These are phyloP conservation scores for Wallacemonas sp. DNA, from an alignment of 208 protist species.

Conservation along the genomic window DNA sequence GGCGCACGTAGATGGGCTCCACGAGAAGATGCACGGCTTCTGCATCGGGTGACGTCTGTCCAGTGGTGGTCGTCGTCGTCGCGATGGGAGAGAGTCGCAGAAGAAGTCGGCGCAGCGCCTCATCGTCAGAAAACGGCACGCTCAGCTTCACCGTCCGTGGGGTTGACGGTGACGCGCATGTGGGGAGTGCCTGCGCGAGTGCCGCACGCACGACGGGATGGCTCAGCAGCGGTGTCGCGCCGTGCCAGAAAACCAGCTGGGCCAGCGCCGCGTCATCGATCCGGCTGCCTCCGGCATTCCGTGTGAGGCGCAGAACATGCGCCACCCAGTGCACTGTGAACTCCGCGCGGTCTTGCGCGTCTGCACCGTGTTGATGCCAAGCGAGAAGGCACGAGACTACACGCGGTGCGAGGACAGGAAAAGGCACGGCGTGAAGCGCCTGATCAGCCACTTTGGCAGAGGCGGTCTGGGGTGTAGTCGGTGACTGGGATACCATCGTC, in stretches of 20 bases:
- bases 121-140: constrained; percentile 46
- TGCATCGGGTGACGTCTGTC: no score
- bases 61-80: no score
- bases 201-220: constrained; percentile 32
- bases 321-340: constrained; percentile 3
- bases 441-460: constrained; percentile 30
- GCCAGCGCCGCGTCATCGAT: constrained; percentile 14
- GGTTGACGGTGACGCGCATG: not conserved
- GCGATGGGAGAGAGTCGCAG: constrained; percentile 38
- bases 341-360: not conserved
- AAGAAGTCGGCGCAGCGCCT: constrained; percentile 51
- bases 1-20: constrained; percentile 5
- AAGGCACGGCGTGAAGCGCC: constrained; percentile 13
- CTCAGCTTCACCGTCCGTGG: constrained; percentile 7
- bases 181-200: not conserved
- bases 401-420: not conserved
- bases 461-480: not conserved
- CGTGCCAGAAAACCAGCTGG: constrained; percentile 48
- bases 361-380: constrained; percentile 5
- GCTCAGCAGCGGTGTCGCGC: constrained; percentile 36
- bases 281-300: not conserved
- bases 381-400: constrained; percentile 11
- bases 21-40: not conserved
- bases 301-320: constrained; percentile 5
- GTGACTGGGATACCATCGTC: no score